Percentiles rank a stretch among this genome's conserved stretches.
phyloP scores from a whole-genome alignment of 1,284 basidiomycete genomes.

The Golubevia sp. region DNA sequence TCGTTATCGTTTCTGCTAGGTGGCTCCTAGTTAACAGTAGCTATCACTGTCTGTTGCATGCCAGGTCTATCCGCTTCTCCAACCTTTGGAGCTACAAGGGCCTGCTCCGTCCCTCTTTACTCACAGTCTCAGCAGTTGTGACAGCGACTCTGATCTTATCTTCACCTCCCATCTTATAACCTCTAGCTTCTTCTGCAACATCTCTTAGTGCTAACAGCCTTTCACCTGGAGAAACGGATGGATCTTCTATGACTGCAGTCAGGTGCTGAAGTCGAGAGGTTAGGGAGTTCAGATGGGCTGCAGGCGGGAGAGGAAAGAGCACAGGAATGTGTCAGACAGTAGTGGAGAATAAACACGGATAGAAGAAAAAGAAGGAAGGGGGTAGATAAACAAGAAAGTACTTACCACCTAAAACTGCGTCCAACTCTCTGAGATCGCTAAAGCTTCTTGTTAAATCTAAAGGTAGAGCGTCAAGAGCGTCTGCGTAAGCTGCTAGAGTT shows the following conservation, averaged over 20 bases:
- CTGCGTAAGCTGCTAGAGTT: slow-evolving; percentile 62
- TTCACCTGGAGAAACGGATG: slow-evolving; percentile 72
- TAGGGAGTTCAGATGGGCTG: slow-evolving; percentile 45
- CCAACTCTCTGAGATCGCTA: slow-evolving; percentile 94
- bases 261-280: slow-evolving; percentile 46
- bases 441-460: slow-evolving; percentile 91
- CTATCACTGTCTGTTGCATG: no score
- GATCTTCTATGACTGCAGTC: slow-evolving; percentile 65
- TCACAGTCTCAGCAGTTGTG: slow-evolving; percentile 82
- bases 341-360: background rate
- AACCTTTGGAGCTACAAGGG: no score
- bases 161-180: slow-evolving; percentile 92
- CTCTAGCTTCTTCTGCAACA: slow-evolving; percentile 87
- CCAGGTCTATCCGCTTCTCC: no score
- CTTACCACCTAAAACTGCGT: slow-evolving; percentile 84
- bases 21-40: no score
- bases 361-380: background rate
- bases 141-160: slow-evolving; percentile 98
- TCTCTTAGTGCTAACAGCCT: slow-evolving; percentile 85
- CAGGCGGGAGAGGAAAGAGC: slow-evolving; percentile 66
- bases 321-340: background rate
- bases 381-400: slow-evolving; percentile 1
- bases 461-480: slow-evolving; percentile 90
- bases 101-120: no score
- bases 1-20: no score